These are phyloP conservation scores for Mrakia gelida DNA, from an alignment of 768 basidiomycete species.

Conservation along the genomic window DNA sequence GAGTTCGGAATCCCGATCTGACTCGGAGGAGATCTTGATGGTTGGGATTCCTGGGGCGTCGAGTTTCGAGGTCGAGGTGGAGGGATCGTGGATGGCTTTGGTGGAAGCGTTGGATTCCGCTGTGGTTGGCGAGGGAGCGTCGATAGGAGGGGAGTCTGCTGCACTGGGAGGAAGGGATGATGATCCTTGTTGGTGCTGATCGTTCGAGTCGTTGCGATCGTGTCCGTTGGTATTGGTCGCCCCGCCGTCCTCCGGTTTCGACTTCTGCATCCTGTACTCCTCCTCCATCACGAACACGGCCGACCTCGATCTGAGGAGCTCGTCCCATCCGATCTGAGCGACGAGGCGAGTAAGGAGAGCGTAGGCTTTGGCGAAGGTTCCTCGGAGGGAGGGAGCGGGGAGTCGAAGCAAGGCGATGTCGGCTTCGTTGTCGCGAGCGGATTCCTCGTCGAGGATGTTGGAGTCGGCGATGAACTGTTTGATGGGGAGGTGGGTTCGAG, in stretches of 20 bases:
- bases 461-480: constrained; percentile 75
- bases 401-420: constrained; percentile 91
- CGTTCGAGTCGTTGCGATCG: background rate
- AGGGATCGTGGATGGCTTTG: constrained; percentile 35
- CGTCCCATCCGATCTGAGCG: constrained; percentile 96
- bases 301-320: constrained; percentile 89
- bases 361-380: constrained; percentile 95
- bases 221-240: background rate
- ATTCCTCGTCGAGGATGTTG: constrained; percentile 73
- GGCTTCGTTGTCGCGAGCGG: constrained; percentile 75
- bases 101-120: constrained; percentile 72
- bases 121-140: background rate
- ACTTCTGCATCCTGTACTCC: constrained; percentile 96
- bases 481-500: constrained; percentile 78
- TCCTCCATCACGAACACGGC: constrained; percentile 99
- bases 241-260: constrained; percentile 48
- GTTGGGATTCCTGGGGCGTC: constrained; percentile 53
- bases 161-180: constrained; percentile 8
- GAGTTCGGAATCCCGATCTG: constrained; percentile 56
- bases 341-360: constrained; percentile 84
- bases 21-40: constrained; percentile 74
- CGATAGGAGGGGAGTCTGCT: constrained; percentile 7
- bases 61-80: background rate
- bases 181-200: background rate
- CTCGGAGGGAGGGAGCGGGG: constrained; percentile 87